Evolutionary conservation across 371 early-diverging fungal species (phyloP), one percentile per base, ranked within the genome.

Genomic region (Circinella umbellata): DNA sequence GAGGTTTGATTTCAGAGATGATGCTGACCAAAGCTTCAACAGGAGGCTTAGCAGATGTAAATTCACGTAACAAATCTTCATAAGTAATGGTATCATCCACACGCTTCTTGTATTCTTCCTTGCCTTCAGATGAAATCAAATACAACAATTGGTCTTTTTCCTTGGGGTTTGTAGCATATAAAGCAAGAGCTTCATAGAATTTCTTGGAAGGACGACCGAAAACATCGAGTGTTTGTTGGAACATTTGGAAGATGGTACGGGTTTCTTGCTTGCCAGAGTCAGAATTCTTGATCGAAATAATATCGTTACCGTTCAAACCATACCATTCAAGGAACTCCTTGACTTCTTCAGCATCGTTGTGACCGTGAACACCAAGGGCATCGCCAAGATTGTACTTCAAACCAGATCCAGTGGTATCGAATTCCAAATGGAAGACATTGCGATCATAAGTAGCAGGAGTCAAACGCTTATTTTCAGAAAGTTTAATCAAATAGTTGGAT

Each of bases 351-450:
- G 83, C 74, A 75, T 96, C 91, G 83, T 97, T 97, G 78, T 92
- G 90, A 61, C 95, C 96, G 71, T 93, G 92, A 4, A 97, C 95
- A 77, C 96, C 98, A 38, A 97, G 86, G 38, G 96, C 96, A 76
- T 96, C 97, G 61, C 98, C 96, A 47, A 96, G 87, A 60, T 92
- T 92, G 77, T 97, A 97, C 70, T 88, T 91, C 71, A 97, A 81
- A 49, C 87, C 91, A 10, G 93, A 89, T 59, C 84, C 84, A 49
- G 85, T 83, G 38, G 91, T 94, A 70, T 96, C 97, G 69, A 97
- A 92, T 80, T 97, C 97, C 59, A 97, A 85, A 80, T 97, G 97
- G 91, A 97, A 95, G 14, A 97, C 93, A 75, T 96, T 94, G 72
- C 97, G 94, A 71, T 96, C 96, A 80, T 97, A 97, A 35, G 82